Evolutionary conservation across 768 basidiomycete species (phyloP), one percentile per base, ranked within the genome.

Genomic region (Wakefieldia striispora): DNA sequence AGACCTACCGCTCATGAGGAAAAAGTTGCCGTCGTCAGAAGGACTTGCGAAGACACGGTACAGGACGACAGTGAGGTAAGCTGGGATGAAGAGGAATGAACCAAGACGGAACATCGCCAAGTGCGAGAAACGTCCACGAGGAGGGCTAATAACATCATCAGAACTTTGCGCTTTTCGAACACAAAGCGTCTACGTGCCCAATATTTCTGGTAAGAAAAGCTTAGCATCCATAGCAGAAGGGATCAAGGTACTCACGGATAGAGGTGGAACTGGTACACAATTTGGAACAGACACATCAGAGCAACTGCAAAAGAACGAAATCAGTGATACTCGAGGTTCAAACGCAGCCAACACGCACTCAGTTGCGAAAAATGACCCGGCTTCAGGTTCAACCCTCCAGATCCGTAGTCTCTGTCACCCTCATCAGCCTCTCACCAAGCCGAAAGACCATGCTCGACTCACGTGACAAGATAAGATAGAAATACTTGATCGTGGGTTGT

Each of bases 281-380:
- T 88, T 67, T 95, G 93, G 53, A 84, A 89, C n/a, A 93, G 75
- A 68, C 91, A 95, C 94, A 97, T 95, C 48, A 95, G 59, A 6
- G 90, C 91, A 64, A 90, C 90, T 92, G 56, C n/a, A 43, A 49
- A 31, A 55, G 14, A n/a, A n/a, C 24, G 3, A 17, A 48, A 36
- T 47, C 38, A 53, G 55, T 6, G 7, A 0, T 20, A 42, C 21
- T 49, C n/a, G 19, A 55, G 24, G 57, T 40, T 19, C 31, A 23
- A 13, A 23, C 34, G 36, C 6, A 14, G 43, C 23, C 13, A n/a
- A 4, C 33, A 71, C 81, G 44, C 52, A 91, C 87, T 94, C 16
- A 97, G 79, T 64, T 92, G 84, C 2, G 95, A 91, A 70, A 95
- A 99, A 69, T 97, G 83, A 2, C 87, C 88, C 0, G 97, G 91